These are phyloP conservation scores for Hebeloma cylindrosporum DNA, from an alignment of 768 basidiomycete genomes.

Conservation along the genomic window DNA sequence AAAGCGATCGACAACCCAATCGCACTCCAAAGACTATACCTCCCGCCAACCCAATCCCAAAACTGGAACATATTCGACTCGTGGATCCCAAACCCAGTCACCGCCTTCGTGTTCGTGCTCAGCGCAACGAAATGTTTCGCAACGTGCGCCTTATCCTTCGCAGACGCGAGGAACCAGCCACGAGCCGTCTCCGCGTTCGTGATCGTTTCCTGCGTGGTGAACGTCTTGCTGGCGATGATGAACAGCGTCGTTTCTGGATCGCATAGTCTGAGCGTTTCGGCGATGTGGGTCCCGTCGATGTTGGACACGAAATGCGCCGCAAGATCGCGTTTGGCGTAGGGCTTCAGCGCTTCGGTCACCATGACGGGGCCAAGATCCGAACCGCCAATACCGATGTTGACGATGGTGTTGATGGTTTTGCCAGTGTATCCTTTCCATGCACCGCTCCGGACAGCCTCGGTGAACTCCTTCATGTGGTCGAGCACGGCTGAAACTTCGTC, in stretches of 20 bases:
- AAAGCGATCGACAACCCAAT: slow-evolving; percentile 95
- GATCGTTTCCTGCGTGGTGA: slow-evolving; percentile 99
- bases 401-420: slow-evolving; percentile 89
- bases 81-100: slow-evolving; percentile 90
- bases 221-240: slow-evolving; percentile 99
- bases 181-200: slow-evolving; percentile 95
- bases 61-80: slow-evolving; percentile 97
- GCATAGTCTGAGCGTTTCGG: slow-evolving; percentile 78
- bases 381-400: slow-evolving; percentile 99
- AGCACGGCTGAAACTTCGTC: slow-evolving; percentile 83
- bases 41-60: slow-evolving; percentile 99
- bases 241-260: slow-evolving; percentile 93
- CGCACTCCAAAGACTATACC: slow-evolving; percentile 98
- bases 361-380: slow-evolving; percentile 98
- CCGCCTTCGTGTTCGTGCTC: slow-evolving; percentile 93
- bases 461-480: slow-evolving; percentile 89
- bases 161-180: slow-evolving; percentile 87
- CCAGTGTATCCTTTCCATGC: slow-evolving; percentile 98
- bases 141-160: slow-evolving; percentile 87
- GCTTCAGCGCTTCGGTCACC: slow-evolving; percentile 97
- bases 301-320: slow-evolving; percentile 91
- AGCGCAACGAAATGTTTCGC: slow-evolving; percentile 99
- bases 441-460: slow-evolving; percentile 80
- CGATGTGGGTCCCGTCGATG: slow-evolving; percentile 97
- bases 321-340: slow-evolving; percentile 88